phyloP scores from a whole-genome alignment of 176 grass and related monocot genomes.

The Triticum dicoccoides region DNA sequence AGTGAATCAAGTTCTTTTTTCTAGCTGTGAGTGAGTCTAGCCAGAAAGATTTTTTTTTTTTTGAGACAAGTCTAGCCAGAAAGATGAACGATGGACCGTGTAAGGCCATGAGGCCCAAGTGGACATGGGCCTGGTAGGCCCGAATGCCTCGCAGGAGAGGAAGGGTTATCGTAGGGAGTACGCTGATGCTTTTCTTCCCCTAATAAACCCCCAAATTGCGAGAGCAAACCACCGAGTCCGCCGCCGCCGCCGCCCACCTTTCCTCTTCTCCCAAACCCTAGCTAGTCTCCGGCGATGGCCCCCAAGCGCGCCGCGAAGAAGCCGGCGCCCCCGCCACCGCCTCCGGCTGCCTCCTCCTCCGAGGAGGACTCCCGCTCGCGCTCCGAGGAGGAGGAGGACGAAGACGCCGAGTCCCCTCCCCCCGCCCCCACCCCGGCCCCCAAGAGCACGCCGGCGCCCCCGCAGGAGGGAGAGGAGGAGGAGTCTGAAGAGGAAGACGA shows the following conservation, averaged over 20 bases:
- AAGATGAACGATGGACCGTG: neutral
- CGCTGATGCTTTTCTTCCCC: neutral
- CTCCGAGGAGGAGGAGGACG: slow-evolving; percentile 22
- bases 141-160: neutral
- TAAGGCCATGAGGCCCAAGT: neutral
- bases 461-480: neutral
- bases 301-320: slow-evolving; percentile 37
- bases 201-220: neutral
- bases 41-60: neutral
- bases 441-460: slow-evolving; percentile 2
- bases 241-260: neutral
- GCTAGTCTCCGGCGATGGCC: slow-evolving; percentile 35
- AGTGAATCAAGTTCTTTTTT: too few species aligned
- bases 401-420: slow-evolving; percentile 8
- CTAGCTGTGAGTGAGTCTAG: too few species aligned
- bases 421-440: neutral
- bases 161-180: neutral
- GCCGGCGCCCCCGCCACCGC: neutral
- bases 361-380: slow-evolving; percentile 27
- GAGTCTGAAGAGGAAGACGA: neutral
- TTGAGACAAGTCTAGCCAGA: neutral
- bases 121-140: neutral
- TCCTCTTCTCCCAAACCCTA: neutral
- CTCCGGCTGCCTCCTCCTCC: slow-evolving; percentile 10
- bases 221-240: neutral